Conservation (phyloP, 257 asterid species). For the Jaltomata sinuosa region DNA sequence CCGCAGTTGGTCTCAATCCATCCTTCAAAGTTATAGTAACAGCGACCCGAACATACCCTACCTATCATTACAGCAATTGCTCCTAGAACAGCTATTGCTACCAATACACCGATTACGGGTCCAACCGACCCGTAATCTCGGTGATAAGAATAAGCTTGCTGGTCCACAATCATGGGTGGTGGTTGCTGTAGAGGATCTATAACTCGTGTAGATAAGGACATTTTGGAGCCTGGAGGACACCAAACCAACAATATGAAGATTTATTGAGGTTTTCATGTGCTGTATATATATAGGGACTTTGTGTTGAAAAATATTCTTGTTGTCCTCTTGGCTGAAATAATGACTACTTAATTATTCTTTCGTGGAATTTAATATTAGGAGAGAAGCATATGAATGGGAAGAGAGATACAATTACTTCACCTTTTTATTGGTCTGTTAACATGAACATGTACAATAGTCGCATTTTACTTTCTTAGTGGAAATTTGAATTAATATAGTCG, state of each 20-base stretch:
- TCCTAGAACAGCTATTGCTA: slow-evolving; percentile 45
- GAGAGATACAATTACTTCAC: not conserved
- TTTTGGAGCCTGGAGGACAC: not conserved
- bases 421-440: not conserved
- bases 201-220: no score
- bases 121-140: slow-evolving; percentile 64
- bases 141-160: slow-evolving; percentile 33
- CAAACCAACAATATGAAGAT: not conserved
- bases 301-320: not conserved
- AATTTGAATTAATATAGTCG: no score
- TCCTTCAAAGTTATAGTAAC: slow-evolving; percentile 56
- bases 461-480: not conserved
- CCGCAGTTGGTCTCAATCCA: slow-evolving; percentile 82
- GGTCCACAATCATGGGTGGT: slow-evolving; percentile 49
- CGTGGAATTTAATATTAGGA: not conserved
- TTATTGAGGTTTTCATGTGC: not conserved
- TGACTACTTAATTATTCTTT: not conserved
- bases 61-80: slow-evolving; percentile 71
- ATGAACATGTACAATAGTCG: not conserved
- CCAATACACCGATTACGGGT: slow-evolving; percentile 70
- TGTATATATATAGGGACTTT: no score
- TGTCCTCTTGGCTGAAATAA: not conserved
- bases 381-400: not conserved
- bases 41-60: slow-evolving; percentile 62
- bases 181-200: no score